Base-by-base conservation (phyloP, 257 asterid genomes). In the Marsdenia floribunda region DNA sequence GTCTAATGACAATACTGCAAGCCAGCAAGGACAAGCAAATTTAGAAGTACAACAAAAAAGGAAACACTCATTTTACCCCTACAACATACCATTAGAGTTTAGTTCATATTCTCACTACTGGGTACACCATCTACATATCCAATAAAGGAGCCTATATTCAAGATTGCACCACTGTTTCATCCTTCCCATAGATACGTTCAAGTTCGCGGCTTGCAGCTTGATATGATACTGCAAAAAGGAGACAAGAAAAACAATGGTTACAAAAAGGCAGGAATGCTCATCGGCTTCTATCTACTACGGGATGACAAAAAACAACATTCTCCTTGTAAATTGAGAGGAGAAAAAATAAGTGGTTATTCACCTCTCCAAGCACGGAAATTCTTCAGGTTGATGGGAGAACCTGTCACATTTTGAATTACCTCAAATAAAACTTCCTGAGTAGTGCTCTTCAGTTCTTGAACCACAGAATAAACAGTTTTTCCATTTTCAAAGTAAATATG, bases 401-500 rank as follows among this genome's bases (percentile, higher is more conserved):
- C 96, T 0, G 89, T 81, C 58, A 85, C 83, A 13, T 75, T 88
- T 78, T 79, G 87, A 50, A 93, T 88, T 53, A 75, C 83, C 15
- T 88, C 90, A 76, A 90, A 89, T 42, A 91, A 87, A 83, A 33
- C 74, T 42, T 87, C 86, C 15, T 73, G 87, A 75, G 96, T 90
- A 59, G 89, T 87, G 52, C 77, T 80, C 87, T 91, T 91, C 83
- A 91, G 87, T 81, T 90, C 94, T 76, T 78, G 92, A 64, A 87
- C 98, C 53, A 89, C 95, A 3, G 86, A 87, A 77, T 87, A 87
- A 67, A 94, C 85, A 64, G 89, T 86, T 80, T 87, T 94, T 64
- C 96, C 95, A 59, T 86, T 91, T 80, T 88, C 91, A 70, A 94
- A 87, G 85, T 81, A 90, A 78, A 93, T 93, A 72, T 86, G 93